These are phyloP conservation scores for Ophiostoma himal-ulmi DNA, from an alignment of 2,329 filamentous ascomycete species.

Conservation along the genomic window DNA sequence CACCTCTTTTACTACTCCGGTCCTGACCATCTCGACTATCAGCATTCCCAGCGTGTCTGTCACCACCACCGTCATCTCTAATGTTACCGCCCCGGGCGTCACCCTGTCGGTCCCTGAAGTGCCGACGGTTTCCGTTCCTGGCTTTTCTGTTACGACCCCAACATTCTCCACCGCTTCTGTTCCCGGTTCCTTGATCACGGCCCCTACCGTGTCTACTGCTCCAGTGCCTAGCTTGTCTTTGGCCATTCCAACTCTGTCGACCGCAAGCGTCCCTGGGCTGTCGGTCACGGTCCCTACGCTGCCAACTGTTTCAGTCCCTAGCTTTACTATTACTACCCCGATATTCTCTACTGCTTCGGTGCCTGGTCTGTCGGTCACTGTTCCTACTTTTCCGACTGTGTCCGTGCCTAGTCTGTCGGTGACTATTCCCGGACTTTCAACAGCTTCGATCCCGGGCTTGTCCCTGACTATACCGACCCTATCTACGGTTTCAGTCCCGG, in stretches of 20 bases:
- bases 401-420: neutral
- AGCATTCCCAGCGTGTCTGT: neutral
- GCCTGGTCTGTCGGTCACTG: neutral
- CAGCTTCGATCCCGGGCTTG: too few species aligned
- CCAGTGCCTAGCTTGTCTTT: neutral
- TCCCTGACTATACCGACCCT: neutral
- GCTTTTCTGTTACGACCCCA: neutral
- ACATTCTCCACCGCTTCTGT: neutral
- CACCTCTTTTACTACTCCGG: neutral
- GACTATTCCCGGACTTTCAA: neutral
- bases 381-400: neutral
- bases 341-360: neutral
- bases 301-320: neutral
- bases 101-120: neutral
- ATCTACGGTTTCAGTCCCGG: neutral
- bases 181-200: neutral
- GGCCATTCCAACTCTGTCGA: neutral
- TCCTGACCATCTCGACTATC: neutral
- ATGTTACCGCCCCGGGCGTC: neutral
- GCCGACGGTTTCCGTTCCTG: neutral
- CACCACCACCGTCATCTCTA: neutral
- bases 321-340: neutral
- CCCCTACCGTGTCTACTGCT: neutral
- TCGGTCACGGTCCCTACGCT: neutral
- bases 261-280: neutral